Conservation (phyloP, 345 rosid species). For the Gossypium anomalum region DNA sequence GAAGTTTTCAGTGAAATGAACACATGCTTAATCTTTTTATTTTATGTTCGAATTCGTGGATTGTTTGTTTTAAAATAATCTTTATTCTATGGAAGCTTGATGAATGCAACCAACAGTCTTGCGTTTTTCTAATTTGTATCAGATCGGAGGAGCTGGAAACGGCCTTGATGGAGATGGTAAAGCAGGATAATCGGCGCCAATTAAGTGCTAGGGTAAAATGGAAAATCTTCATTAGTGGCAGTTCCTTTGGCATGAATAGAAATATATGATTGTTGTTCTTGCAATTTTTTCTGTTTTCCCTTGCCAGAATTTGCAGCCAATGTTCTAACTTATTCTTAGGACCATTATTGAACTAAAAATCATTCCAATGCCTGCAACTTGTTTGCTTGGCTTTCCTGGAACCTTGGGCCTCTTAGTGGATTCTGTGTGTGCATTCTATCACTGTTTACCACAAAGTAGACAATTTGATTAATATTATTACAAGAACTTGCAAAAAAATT, state of each 20-base stretch:
- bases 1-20: too few relatives aligned
- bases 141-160: constrained; percentile 99
- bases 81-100: not conserved
- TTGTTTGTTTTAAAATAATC: not conserved
- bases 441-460: not conserved
- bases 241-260: not conserved
- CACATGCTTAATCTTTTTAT: not conserved
- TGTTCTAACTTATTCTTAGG: not conserved
- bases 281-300: not conserved
- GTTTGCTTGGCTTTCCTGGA: not conserved
- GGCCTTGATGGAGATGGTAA: constrained; percentile 99
- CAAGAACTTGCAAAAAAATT: not conserved
- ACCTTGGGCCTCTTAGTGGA: not conserved
- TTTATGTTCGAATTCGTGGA: not conserved
- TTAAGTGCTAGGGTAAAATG: constrained; percentile 83
- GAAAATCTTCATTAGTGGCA: constrained; percentile 6
- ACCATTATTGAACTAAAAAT: not conserved
- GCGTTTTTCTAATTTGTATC: constrained; percentile 21
- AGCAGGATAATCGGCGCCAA: constrained; percentile 91
- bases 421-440: not conserved
- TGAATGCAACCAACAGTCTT: constrained; percentile 8
- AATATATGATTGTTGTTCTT: not conserved
- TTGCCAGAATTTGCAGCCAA: not conserved
- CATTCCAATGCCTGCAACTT: not conserved
- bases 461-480: not conserved